Evolutionary conservation across 805 yeast species (phyloP).

Genomic region (Candida chilensis): DNA sequence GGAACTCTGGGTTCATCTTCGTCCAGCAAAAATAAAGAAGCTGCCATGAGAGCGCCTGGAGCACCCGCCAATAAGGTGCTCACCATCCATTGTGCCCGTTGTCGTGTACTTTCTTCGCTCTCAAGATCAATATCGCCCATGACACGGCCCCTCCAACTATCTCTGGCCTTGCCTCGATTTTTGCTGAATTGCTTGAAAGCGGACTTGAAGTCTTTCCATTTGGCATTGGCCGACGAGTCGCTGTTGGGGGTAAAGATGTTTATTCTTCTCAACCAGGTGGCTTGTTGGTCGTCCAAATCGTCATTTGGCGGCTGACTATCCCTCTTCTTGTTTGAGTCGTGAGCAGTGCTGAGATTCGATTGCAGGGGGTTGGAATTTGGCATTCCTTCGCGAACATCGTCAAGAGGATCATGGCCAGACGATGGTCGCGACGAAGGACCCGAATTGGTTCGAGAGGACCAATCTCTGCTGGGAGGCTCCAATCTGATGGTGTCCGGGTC

Average conservation of each 20-base stretch:
- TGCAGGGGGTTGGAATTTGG: no score
- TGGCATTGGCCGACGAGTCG: background rate
- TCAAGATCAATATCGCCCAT: background rate
- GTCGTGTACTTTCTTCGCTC: slow-evolving; percentile 3
- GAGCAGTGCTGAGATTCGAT: no score
- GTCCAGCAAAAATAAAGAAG: slow-evolving; percentile 67
- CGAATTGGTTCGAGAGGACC: no score
- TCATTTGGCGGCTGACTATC: no score
- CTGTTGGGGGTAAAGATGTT: background rate
- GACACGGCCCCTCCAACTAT: background rate
- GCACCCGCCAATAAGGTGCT: slow-evolving; percentile 50
- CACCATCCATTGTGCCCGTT: slow-evolving; percentile 23
- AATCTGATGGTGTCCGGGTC: no score
- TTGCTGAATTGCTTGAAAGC: background rate
- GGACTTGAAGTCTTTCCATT: background rate
- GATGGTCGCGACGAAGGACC: no score
- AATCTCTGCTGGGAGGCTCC: no score
- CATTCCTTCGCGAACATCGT: no score
- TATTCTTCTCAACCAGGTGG: slow-evolving; percentile 1
- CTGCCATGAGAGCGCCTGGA: slow-evolving; percentile 68
- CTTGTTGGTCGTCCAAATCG: background rate
- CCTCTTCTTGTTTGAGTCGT: no score
- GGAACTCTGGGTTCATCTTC: slow-evolving; percentile 78
- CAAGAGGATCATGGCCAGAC: no score
- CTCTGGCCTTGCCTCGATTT: background rate